Evolutionary conservation across 202 grass and related monocot genomes (phyloP), one percentile per base, ranked within the genome.

Genomic region (Miscanthus sacchariflorus): DNA sequence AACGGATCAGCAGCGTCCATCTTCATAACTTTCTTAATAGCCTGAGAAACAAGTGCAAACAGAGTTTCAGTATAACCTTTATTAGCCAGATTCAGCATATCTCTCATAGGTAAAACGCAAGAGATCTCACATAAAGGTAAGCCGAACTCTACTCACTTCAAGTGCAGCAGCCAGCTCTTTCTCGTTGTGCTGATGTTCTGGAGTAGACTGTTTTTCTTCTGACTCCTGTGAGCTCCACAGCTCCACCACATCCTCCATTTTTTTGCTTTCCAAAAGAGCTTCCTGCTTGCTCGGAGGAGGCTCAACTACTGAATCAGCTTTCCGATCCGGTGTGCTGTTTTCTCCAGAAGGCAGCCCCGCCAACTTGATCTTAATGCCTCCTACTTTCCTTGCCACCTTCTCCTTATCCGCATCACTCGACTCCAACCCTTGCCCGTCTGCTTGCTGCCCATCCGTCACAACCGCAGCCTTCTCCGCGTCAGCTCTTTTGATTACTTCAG

Each of bases 11-110:
- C 94, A 76, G 97, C 93, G 4, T 99, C 94, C 88, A 95, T 93
- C 86, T 92, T 95, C 94, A 97, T 99, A 77, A 99, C 89, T 89
- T 99, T 99, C 68, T 87, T 97, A 84, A 99, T 95, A 88, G 92
- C 94, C 97, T 99, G 85, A 72, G 24, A 52, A 11, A 77, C 18
- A 88, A 91, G 24, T 30, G 14, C 23, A 76, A 23, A 43, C 23
- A 75, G 25, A 38, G 5, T 67, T 46, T 72, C 11, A 73, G 21
- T 38, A 67, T 18, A 48, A 8, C 38, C 36, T 54, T 70, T 25
- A 83, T 25, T 21, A 81, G 21, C 30, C 30, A 80, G 85, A 71
- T 38, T 21, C 54, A 63, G 77, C 52, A 61, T 77, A 72, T 70
- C 6, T 9, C 18, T 36, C 59, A 0, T 6, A 25, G 72, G 45